Evolutionary conservation across 2,329 filamentous ascomycete species (phyloP), one percentile per base, ranked within the genome.

Genomic region (Dothideomycetes sp.): DNA sequence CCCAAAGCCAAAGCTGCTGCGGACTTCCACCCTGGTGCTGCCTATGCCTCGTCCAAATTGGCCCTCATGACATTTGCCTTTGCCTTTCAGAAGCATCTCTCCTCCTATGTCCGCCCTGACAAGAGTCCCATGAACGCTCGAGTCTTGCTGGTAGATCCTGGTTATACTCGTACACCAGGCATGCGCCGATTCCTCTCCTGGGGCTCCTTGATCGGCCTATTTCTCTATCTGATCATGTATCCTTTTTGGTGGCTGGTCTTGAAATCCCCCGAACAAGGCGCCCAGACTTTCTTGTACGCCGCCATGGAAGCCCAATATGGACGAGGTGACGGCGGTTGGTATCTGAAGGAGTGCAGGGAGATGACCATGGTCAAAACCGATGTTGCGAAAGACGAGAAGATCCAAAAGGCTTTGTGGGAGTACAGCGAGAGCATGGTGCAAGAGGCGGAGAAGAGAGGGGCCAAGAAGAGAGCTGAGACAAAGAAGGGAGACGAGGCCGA

Each of bases 61-160:
- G 86, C 91, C 1, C 69, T 95, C 34, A 93, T 89, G 70, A 77
- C 83, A 12, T 96, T 98, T 56, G 88, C 84, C 0, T 75, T 81
- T 36, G 83, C 89, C 7, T 94, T 89, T 58, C 89, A 96, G 63
- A 91, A 94, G 58, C 89, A 95, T 57, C 70, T 98, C 34, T 79
- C 87, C 49, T 67, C 80, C 2, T 94, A 93, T 61, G 75, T 84
- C 53, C 74, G 91, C 17, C 86, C 88, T 0, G 91, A 98, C 57
- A 75, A 81, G 45, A 68, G 84, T 35, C 86, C 86, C 1, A 81
- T 80, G 66, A 94, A 86, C 49, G 73, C 87, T 3, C 77, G 84
- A 24, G 86, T 95, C 34, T 69, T 94, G 36, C 73, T 94, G 43
- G 84, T 88, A 2, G 89, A 98, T 52, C 91, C 91, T 0, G 89